Evolutionary conservation across 805 yeast genomes (phyloP), one percentile per base, ranked within the genome.

Genomic region (Candida parachauliodes): DNA sequence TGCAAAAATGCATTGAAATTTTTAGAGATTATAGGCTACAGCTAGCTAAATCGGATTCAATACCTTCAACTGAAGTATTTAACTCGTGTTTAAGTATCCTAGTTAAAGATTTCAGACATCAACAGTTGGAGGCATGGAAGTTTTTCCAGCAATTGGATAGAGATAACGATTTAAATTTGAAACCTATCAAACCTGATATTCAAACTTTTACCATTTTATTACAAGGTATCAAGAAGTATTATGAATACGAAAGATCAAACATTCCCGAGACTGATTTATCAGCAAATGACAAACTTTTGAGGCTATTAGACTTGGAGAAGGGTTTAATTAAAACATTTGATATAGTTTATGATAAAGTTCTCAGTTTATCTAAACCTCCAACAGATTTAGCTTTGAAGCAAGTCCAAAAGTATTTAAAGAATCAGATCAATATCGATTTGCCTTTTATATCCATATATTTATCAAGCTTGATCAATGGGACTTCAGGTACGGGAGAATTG

Each of bases 141-240:
- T 54, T 65, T 26, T 67, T 68, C 32, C 61, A 64, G 22, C 44
- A 41, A 17, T 47, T 62, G 34, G 32, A 50, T 6, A 50, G 54
- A 9, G 48, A 50, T 32, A 36, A 44, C 6, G 45, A 39, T 3
- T 18, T 35, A 2, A 28, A 39, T 10, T 32, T 48, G 4, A 24
- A 31, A 7, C 45, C 39, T 10, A 27, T 47, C 11, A 50, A 48
- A 11, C 64, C 73, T 4, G 56, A 65, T 42, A 48, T 54, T 14
- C 65, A 59, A 28, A 60, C 72, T 1, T 68, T 64, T 29, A 61
- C 71, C 4, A 65, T 63, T 15, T 55, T 68, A 39, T 47, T 68
- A 16, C 53, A 60, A 34, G 74, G 74, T 2, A 34, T 59, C 18
- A 58, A 54, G 31, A 47, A 46, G 23, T 49, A 44, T 34, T 40